phyloP scores from a whole-genome alignment of 2,329 filamentous ascomycete genomes.

The Fusarium pseudoanthophilum region DNA sequence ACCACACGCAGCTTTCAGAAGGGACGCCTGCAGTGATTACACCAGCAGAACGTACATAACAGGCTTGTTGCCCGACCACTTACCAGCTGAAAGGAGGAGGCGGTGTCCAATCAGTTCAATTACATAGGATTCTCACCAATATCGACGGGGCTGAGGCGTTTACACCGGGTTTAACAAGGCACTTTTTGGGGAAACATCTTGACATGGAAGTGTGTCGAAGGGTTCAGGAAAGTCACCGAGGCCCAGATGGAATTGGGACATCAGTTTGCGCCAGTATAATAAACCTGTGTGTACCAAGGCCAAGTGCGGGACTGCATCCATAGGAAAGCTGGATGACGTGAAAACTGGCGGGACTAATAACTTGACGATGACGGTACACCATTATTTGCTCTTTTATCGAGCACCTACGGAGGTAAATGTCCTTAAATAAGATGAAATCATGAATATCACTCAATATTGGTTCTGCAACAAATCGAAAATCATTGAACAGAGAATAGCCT shows the following conservation, averaged over 20 bases:
- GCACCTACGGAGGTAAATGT: not conserved
- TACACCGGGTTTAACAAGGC: not conserved
- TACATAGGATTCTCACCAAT: not conserved
- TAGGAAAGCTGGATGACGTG: not conserved
- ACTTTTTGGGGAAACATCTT: not conserved
- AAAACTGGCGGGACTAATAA: not conserved
- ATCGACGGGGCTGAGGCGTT: not conserved
- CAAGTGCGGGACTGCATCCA: not conserved
- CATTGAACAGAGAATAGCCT: not conserved
- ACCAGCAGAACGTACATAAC: not conserved
- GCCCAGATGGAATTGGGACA: not conserved
- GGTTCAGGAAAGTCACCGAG: not conserved
- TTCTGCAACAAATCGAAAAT: not conserved
- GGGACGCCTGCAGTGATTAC: not conserved
- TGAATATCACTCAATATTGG: not conserved
- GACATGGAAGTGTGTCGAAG: not conserved
- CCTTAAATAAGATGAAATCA: not conserved
- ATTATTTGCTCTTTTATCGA: not conserved
- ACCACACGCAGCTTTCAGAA: not conserved
- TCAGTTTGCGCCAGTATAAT: not conserved
- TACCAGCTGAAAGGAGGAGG: slow-evolving; percentile 20
- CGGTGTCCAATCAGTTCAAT: not conserved
- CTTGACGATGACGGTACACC: not conserved
- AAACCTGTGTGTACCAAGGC: not conserved
- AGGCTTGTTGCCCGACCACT: not conserved